Evolutionary conservation across 345 rosid species (phyloP), one percentile per base, ranked within the genome.

Genomic region (Pelargonium nanum): DNA sequence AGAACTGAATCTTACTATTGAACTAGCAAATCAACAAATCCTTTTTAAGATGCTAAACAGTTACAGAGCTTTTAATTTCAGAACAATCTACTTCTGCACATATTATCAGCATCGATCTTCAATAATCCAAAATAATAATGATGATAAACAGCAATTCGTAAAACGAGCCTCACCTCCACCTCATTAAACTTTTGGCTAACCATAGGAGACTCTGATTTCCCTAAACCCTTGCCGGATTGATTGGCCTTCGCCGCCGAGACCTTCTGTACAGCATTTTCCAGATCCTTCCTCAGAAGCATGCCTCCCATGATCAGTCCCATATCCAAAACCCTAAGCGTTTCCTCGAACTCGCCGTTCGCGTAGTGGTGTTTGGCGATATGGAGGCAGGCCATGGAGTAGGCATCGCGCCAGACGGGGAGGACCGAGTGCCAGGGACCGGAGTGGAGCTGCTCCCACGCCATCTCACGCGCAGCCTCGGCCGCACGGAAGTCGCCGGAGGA

Each of bases 371-470:
- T 81, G 8, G 99, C 97, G 57, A 85, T 81, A 64, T 74, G 72
- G 58, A 93, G 83, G 64, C 97, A 89, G 45, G 96, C 88, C 91
- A 93, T 81, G 51, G 96, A 84, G 78, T 85, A 93, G 52, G 99
- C 99, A 59, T 93, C 97, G 19, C 97, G 93, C 99, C 99, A 93
- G 1, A 80, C 83, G 0, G 97, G 97, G 25, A 87, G 85, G 61
- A 93, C 97, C 0, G 96, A 87, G 75, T 87, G 85, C 99, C 97
- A 93, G 10, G 98, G 97, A 19, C 98, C 98, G 0, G 89, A 92
- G 74, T 92, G 98, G 57, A 92, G 93, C 80, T 89, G 98, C 85
- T 92, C 98, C 98, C 98, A 92, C 4, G 98, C 94, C 97, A 92
- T 82, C 76, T 92, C 99, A 51, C 82, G 81, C 56, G 99, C 91